These are phyloP conservation scores for Hericium coralloides DNA, from an alignment of 768 basidiomycete species.

Conservation along the genomic window DNA sequence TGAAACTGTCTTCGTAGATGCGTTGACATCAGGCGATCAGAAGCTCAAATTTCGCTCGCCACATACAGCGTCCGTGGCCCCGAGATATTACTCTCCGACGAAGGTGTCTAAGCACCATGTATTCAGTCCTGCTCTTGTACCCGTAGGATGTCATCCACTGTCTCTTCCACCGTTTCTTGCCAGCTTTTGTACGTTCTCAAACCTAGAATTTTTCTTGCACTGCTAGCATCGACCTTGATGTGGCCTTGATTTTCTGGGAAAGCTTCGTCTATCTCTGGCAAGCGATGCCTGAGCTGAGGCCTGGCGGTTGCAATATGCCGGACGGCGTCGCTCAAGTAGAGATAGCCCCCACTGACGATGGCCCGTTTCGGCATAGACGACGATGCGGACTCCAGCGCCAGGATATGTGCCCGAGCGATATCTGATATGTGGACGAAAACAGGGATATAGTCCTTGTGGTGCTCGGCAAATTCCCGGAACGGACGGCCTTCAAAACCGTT, in stretches of 20 bases:
- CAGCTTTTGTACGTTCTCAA: neutral
- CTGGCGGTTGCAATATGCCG: conserved; percentile 11
- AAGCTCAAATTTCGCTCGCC: too few relatives aligned
- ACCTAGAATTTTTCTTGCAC: neutral
- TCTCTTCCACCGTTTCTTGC: neutral
- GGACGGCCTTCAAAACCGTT: conserved; percentile 6
- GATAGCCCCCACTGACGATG: conserved; percentile 14
- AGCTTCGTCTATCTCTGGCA: neutral
- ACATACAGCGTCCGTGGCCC: too few relatives aligned
- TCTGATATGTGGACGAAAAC: conserved; percentile 20
- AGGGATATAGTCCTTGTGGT: conserved; percentile 10
- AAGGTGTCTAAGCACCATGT: too few relatives aligned
- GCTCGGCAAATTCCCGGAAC: conserved; percentile 2
- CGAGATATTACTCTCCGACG: too few relatives aligned
- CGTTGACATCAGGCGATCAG: too few relatives aligned
- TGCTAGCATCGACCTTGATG: neutral
- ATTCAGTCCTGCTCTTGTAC: neutral
- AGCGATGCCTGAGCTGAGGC: conserved; percentile 10
- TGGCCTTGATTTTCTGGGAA: neutral
- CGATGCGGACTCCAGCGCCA: conserved; percentile 11
- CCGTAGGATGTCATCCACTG: conserved; percentile 7
- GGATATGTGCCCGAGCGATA: conserved; percentile 20
- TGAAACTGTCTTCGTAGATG: too few relatives aligned
- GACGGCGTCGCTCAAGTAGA: conserved; percentile 17
- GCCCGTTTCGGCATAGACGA: conserved; percentile 13